A percentile compares a stretch with the other conserved stretches of the same genome.
Evolutionary conservation across 2,329 filamentous ascomycete species (phyloP).

Genomic region (Calonectria crousiana): DNA sequence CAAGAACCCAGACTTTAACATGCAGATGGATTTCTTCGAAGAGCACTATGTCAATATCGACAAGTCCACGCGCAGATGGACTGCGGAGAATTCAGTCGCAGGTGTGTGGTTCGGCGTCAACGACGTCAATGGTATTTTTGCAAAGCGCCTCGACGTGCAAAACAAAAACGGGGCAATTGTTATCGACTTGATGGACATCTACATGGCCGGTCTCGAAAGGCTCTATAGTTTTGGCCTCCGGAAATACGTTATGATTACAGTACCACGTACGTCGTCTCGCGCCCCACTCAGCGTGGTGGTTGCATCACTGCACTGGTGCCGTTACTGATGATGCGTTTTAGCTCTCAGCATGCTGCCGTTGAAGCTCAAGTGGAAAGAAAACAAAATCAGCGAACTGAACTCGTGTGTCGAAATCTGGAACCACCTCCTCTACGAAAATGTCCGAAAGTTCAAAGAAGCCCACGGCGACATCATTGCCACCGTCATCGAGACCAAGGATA

Average conservation of each 20-base stretch:
- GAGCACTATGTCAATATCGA: not conserved
- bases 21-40: conserved; percentile 10
- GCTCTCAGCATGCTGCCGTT: conserved; percentile 9
- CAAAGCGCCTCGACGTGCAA: not conserved
- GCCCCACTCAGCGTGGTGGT: not conserved
- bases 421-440: not conserved
- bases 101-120: conserved; percentile 10
- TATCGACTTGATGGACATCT: not conserved
- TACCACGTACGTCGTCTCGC: not conserved
- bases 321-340: not conserved
- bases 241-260: conserved; percentile 1
- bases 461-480: not conserved
- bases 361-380: conserved; percentile 4
- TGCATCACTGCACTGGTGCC: not conserved
- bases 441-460: not conserved
- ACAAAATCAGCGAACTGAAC: conserved; percentile 5
- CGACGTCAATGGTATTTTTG: conserved; percentile 6
- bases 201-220: not conserved
- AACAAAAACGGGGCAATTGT: not conserved
- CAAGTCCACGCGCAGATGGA: not conserved
- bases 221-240: not conserved
- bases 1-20: conserved; percentile 7
- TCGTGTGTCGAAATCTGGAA: not conserved
- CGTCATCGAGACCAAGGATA: not conserved
- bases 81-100: not conserved